phyloP scores from a whole-genome alignment of 371 early-diverging fungal species.

The Cokeromyces recurvatus region DNA sequence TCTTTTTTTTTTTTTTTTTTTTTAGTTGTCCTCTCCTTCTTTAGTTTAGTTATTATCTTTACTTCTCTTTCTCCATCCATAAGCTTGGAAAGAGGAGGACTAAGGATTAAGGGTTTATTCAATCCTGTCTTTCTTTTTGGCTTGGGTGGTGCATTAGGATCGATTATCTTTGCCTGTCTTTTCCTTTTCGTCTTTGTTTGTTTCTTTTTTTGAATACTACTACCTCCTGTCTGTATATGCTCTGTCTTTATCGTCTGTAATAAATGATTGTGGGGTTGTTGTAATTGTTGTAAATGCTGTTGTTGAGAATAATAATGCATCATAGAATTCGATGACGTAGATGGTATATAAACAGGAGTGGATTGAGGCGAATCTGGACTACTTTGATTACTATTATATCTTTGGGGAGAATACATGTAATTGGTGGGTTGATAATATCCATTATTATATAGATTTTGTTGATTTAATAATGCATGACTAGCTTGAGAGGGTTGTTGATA shows the following conservation, averaged over 20 bases:
- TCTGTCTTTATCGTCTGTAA: not conserved
- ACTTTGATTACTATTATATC: slow-evolving; percentile 16
- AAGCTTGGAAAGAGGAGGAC: slow-evolving; percentile 43
- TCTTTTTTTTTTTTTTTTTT: not conserved
- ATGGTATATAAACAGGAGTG: slow-evolving; percentile 1
- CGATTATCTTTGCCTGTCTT: slow-evolving; percentile 12
- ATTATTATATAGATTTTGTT: not conserved
- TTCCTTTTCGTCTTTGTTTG: slow-evolving; percentile 15
- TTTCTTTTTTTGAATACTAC: slow-evolving; percentile 10
- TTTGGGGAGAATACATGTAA: not conserved
- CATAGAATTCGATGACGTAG: slow-evolving; percentile 1
- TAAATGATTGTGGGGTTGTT: not conserved
- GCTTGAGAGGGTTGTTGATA: not conserved
- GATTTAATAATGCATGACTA: not conserved
- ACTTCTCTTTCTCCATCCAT: slow-evolving; percentile 48
- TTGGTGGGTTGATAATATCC: not conserved
- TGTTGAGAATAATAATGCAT: slow-evolving; percentile 2
- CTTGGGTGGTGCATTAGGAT: slow-evolving; percentile 48
- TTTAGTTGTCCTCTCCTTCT: not conserved
- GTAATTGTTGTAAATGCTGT: slow-evolving; percentile 2
- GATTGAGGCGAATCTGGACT: slow-evolving; percentile 8
- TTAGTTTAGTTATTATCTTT: not conserved
- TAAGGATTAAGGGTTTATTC: slow-evolving; percentile 46
- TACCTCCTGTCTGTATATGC: not conserved
- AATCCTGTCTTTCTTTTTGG: slow-evolving; percentile 48